These are phyloP conservation scores for Umbelopsis vinacea DNA, from an alignment of 192 early-diverging fungal species.

Conservation along the genomic window DNA sequence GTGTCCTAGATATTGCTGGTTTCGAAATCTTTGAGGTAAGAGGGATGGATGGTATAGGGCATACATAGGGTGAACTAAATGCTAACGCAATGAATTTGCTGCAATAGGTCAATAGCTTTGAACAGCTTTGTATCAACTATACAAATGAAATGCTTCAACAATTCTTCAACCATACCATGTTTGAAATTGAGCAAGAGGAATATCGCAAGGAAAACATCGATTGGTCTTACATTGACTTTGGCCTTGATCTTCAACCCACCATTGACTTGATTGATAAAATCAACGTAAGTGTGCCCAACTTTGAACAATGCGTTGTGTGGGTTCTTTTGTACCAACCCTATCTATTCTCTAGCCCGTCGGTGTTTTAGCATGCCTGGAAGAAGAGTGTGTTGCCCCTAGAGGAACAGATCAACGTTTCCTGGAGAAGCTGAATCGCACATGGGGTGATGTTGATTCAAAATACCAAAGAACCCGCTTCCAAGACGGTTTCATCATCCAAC, in stretches of 20 bases:
- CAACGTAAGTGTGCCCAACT: slow-evolving; percentile 59
- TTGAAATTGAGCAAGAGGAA: slow-evolving; percentile 98
- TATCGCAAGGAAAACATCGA: slow-evolving; percentile 96
- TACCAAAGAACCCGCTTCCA: slow-evolving; percentile 88
- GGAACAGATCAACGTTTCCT: slow-evolving; percentile 95
- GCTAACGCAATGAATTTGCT: too few species aligned
- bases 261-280: slow-evolving; percentile 98
- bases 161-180: slow-evolving; percentile 99
- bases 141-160: slow-evolving; percentile 99
- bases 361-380: slow-evolving; percentile 94
- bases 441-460: slow-evolving; percentile 78
- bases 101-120: slow-evolving; percentile 88
- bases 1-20: slow-evolving; percentile 98
- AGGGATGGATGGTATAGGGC: not conserved
- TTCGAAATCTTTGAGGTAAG: slow-evolving; percentile 97
- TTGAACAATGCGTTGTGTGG: not conserved
- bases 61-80: too few species aligned
- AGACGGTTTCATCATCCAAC: slow-evolving; percentile 87
- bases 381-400: slow-evolving; percentile 98
- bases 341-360: slow-evolving; percentile 75
- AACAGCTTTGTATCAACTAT: slow-evolving; percentile 99
- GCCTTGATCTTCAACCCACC: slow-evolving; percentile 95
- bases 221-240: slow-evolving; percentile 98
- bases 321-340: not conserved
- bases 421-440: slow-evolving; percentile 87